Evolutionary conservation across 345 rosid species (phyloP).

Genomic region (Capsella bursapastoris): DNA sequence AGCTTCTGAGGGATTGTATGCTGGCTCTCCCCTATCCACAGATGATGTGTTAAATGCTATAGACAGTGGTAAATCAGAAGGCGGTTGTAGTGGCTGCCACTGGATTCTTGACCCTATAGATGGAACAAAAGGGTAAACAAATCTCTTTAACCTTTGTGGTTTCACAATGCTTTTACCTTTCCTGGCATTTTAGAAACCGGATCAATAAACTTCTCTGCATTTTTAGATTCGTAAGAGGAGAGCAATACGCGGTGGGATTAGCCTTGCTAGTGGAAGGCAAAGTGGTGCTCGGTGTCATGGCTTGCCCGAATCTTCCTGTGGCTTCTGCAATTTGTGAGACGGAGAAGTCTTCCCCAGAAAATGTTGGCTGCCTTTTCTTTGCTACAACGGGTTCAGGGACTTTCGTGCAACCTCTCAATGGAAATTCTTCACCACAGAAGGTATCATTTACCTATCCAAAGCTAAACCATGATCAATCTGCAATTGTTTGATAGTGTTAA

Average conservation of each 20-base stretch:
- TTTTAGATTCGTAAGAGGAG: constrained; percentile 86
- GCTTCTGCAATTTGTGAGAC: constrained; percentile 47
- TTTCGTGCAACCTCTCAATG: constrained; percentile 71
- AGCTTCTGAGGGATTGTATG: constrained; percentile 59
- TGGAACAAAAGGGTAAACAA: constrained; percentile 88
- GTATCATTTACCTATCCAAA: constrained; percentile 44
- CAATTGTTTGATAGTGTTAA: background rate
- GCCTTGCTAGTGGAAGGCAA: constrained; percentile 89
- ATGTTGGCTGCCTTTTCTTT: constrained; percentile 82
- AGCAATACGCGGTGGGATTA: constrained; percentile 90
- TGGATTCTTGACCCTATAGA: constrained; percentile 99
- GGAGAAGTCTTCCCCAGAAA: constrained; percentile 43
- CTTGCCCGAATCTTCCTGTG: constrained; percentile 90
- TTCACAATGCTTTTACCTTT: background rate
- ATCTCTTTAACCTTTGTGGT: constrained; percentile 15
- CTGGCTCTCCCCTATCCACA: constrained; percentile 49
- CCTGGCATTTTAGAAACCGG: background rate
- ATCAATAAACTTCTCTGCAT: constrained; percentile 11
- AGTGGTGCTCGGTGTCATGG: constrained; percentile 88
- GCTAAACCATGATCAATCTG: constrained; percentile 25
- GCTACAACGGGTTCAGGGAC: constrained; percentile 76
- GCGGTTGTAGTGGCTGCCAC: constrained; percentile 80
- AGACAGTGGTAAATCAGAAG: constrained; percentile 85
- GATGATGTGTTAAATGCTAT: constrained; percentile 77
- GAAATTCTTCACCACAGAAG: constrained; percentile 60